Base-by-base conservation (phyloP, 2,329 filamentous ascomycete genomes). In the Mycocentrospora acerina region DNA sequence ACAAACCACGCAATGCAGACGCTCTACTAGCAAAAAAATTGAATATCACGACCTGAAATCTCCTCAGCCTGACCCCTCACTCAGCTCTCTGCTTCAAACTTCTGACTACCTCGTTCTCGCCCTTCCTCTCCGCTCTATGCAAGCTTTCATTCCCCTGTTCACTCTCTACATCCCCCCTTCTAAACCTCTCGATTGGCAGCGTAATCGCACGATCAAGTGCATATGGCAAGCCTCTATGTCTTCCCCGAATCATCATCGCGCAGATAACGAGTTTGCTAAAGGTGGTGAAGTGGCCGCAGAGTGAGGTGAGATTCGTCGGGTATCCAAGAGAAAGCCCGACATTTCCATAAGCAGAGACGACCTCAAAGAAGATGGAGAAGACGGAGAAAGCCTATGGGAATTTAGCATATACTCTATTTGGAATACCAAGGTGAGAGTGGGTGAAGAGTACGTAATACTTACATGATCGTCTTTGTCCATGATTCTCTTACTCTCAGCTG, bases 241-340 rank as follows among this genome's bases (percentile, higher is more conserved):
- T 54, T 2, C 78, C 77, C 32, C 77, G 61, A n/a, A 80, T 59
- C 76, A 80, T 79, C 45, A 79, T 71, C 3, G 70, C 69, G 43
- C 74, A 77, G 13, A 79, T 58, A 2, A 80, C 71, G 27, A 80
- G 54, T 56, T 80, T 80, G 48, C 73, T 73, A 30, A 76, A 60
- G 2, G 57, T 64, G 12, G 67, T 66, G 62, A 77, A 79, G 26
- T 67, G 53, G 4, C 75, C 76, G 18, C 61, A 72, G 33, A 77
- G 71, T 7, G 59, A 66, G 47, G 72, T 73, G 5, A 60, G 54
- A 18, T 64, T 60, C 39, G 62, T 60, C 0, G 74, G 72, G 4
- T 73, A 51, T 1, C 74, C 74, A 1, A 72, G 51, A 7, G 57
- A 67, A 24, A 77, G 67, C 4, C 74, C 74, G 3, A 75, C 72